Percentiles rank a stretch among this genome's conserved stretches.
Conservation (phyloP, 768 basidiomycete genomes). For the Lactarius tabidus region DNA sequence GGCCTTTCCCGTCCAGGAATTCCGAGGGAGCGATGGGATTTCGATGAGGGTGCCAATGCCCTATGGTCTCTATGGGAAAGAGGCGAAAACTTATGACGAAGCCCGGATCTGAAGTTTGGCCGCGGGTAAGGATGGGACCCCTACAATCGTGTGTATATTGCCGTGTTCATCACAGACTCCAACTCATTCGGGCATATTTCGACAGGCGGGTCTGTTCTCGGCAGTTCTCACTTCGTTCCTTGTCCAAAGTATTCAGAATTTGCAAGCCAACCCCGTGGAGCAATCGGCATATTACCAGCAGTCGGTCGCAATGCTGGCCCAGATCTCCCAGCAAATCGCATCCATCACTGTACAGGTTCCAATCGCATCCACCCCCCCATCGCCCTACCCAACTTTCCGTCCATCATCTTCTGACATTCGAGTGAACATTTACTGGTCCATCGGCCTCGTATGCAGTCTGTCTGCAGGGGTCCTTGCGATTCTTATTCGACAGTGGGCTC, state of each 20-base stretch:
- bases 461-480: slow-evolving; percentile 42
- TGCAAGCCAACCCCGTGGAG: slow-evolving; percentile 6
- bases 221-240: slow-evolving; percentile 15
- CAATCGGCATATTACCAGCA: slow-evolving; percentile 2
- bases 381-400: slow-evolving; percentile 7
- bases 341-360: background rate
- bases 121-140: background rate
- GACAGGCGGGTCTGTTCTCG: slow-evolving; percentile 19
- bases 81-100: background rate
- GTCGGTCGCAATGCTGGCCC: slow-evolving; percentile 3
- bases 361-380: background rate
- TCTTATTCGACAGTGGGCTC: slow-evolving; percentile 49
- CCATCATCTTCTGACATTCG: slow-evolving; percentile 35
- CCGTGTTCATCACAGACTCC: background rate
- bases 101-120: background rate
- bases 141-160: background rate
- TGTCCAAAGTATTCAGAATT: slow-evolving; percentile 1
- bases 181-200: background rate
- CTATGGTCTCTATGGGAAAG: slow-evolving; percentile 3
- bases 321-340: slow-evolving; percentile 20
- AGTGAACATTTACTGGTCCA: slow-evolving; percentile 42
- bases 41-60: slow-evolving; percentile 3
- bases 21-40: background rate
- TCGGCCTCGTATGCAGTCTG: slow-evolving; percentile 36
- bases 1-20: too few species aligned